phyloP scores from a whole-genome alignment of 441 rosid species.

The Isatis lusitanica region DNA sequence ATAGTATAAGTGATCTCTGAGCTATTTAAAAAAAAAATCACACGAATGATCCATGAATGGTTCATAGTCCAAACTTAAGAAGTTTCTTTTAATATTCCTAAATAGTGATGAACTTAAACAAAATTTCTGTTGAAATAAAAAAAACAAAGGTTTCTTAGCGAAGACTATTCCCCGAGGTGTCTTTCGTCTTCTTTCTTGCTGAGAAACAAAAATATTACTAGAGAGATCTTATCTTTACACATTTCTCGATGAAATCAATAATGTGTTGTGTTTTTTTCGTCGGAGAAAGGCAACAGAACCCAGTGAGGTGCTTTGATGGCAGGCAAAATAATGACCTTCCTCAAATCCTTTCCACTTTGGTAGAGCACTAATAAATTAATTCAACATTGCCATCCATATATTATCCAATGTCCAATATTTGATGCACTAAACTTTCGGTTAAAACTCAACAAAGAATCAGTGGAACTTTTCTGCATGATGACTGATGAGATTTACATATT shows the following conservation, averaged over 20 bases:
- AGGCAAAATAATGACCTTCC: constrained; percentile 34
- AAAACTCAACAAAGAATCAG: neutral
- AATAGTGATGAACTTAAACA: neutral
- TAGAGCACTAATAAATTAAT: constrained; percentile 16
- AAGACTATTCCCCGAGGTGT: neutral
- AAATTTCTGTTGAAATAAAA: no score
- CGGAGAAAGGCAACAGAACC: constrained; percentile 27
- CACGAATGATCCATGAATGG: neutral
- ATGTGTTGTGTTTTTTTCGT: neutral
- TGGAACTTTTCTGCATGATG: constrained; percentile 1
- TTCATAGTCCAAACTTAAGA: neutral
- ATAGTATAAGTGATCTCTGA: neutral
- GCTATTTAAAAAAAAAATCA: neutral
- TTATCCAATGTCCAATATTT: neutral
- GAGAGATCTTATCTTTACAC: constrained; percentile 30
- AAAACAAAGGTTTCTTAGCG: neutral
- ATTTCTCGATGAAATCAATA: constrained; percentile 30
- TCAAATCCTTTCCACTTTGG: constrained; percentile 19
- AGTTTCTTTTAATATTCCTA: neutral
- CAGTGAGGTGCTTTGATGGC: constrained; percentile 34
- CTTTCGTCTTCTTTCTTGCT: neutral
- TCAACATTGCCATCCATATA: neutral
- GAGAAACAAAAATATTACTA: constrained; percentile 5
- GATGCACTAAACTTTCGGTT: constrained; percentile 17
- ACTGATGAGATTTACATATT: neutral